Evolutionary conservation across 169 alveolate genomes (phyloP).

Genomic region (Eimeria praecox): DNA sequence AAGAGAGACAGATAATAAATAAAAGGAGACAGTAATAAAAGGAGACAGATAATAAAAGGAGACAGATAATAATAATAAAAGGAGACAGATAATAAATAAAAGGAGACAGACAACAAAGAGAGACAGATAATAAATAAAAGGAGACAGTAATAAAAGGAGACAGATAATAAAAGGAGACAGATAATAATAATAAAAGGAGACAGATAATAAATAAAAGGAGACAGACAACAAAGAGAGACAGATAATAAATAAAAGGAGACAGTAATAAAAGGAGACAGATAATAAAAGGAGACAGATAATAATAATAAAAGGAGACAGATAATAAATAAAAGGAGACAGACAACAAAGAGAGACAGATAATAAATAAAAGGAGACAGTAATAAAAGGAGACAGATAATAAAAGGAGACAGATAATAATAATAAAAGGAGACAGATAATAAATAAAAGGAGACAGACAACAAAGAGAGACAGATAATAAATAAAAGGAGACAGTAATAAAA

Average conservation of each 20-base stretch:
- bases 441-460: conserved; percentile 8
- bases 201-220: background rate
- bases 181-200: background rate
- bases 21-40: too few relatives aligned
- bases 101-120: too few relatives aligned
- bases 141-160: background rate
- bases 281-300: background rate
- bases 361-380: background rate
- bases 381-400: background rate
- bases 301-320: background rate
- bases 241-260: background rate
- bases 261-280: background rate
- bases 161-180: background rate
- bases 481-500: background rate
- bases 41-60: too few relatives aligned
- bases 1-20: too few relatives aligned
- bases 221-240: background rate
- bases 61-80: too few relatives aligned
- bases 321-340: background rate
- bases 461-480: background rate
- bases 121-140: too few relatives aligned
- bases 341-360: background rate
- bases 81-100: too few relatives aligned
- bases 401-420: background rate
- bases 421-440: conserved; percentile 1